Conservation (phyloP, 768 basidiomycete genomes). For the Trametes elegans region DNA sequence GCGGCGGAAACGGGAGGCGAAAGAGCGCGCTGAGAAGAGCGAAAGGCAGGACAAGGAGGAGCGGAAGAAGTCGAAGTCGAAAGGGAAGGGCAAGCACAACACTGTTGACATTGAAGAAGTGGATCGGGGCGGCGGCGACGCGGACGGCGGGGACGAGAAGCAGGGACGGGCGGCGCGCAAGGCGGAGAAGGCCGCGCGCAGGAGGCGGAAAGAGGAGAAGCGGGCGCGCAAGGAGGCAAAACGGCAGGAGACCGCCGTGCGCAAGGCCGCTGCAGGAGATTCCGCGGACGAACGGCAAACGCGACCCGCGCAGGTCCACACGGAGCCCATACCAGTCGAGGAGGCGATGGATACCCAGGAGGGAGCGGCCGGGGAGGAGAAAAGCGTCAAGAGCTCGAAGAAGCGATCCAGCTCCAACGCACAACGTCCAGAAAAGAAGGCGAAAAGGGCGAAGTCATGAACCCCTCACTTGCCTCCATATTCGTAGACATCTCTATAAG, state of each 20-base stretch:
- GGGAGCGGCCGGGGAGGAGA: neutral
- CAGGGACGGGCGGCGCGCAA: slow-evolving; percentile 1
- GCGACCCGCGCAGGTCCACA: neutral
- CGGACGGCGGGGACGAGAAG: neutral
- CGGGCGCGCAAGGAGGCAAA: slow-evolving; percentile 26
- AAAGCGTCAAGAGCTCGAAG: too few relatives aligned
- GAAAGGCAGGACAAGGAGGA: slow-evolving; percentile 1
- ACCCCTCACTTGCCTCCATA: neutral
- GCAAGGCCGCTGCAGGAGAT: neutral
- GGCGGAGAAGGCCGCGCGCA: slow-evolving; percentile 23
- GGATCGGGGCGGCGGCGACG: neutral
- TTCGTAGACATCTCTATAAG: neutral
- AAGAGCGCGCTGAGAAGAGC: slow-evolving; percentile 2
- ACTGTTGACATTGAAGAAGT: slow-evolving; percentile 7
- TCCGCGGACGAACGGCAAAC: neutral
- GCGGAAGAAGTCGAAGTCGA: neutral
- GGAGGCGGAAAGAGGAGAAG: slow-evolving; percentile 25
- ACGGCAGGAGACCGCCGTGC: slow-evolving; percentile 16
- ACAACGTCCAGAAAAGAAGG: neutral
- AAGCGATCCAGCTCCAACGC: too few relatives aligned
- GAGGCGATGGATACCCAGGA: neutral
- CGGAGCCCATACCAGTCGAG: neutral
- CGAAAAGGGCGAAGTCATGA: neutral
- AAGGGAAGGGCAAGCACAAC: neutral
- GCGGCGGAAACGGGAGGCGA: slow-evolving; percentile 13